phyloP scores from a whole-genome alignment of 140 eudicot genomes.

The Flaveria floridana region DNA sequence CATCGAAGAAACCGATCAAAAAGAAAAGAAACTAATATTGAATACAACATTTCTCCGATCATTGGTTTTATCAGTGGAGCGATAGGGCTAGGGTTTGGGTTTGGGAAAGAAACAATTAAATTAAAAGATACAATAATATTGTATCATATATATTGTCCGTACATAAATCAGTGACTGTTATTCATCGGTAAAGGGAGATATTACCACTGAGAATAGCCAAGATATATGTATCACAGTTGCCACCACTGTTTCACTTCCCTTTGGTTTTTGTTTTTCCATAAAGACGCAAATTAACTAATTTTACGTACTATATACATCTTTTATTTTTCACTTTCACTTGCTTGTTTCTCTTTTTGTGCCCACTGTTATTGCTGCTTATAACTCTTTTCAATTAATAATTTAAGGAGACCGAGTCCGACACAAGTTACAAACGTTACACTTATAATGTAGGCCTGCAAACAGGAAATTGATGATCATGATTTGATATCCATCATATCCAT shows the following conservation, averaged over 20 bases:
- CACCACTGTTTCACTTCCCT: constrained; percentile 1
- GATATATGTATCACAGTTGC: constrained; percentile 20
- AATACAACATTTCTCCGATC: not conserved
- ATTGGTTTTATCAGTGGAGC: not conserved
- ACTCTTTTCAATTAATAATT: too few relatives aligned
- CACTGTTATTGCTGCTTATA: not conserved
- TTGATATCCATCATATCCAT: not conserved
- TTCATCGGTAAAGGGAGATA: constrained; percentile 34
- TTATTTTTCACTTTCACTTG: not conserved
- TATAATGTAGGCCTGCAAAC: constrained; percentile 28
- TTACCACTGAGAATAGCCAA: constrained; percentile 29
- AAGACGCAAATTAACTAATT: constrained; percentile 18
- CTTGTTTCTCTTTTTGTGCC: constrained; percentile 38
- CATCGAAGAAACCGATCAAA: not conserved
- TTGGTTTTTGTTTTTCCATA: constrained; percentile 9
- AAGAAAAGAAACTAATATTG: not conserved
- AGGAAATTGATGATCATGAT: constrained; percentile 15
- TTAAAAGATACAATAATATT: too few relatives aligned
- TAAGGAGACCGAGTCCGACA: not conserved
- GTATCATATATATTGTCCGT: constrained; percentile 17
- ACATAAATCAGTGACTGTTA: constrained; percentile 25
- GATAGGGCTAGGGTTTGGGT: not conserved
- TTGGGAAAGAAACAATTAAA: not conserved
- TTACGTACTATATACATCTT: too few relatives aligned
- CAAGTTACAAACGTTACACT: not conserved